Evolutionary conservation across 2,329 filamentous ascomycete genomes (phyloP).

Genomic region (Colletotrichum sp.): DNA sequence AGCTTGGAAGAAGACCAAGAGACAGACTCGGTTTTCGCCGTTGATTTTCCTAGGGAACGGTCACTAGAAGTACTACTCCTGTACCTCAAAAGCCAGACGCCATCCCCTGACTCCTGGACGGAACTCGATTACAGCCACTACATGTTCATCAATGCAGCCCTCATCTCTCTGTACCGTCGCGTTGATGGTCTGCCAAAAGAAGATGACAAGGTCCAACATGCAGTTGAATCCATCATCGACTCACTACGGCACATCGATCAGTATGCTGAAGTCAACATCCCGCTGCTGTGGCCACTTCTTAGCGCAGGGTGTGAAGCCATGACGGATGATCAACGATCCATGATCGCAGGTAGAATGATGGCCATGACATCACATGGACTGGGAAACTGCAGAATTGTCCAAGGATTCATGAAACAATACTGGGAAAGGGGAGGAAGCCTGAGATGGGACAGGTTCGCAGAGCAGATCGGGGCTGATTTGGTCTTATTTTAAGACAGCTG

Average conservation of each 20-base stretch:
- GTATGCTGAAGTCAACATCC: background rate
- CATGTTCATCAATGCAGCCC: background rate
- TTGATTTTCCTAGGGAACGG: background rate
- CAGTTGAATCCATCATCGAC: background rate
- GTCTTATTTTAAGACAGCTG: background rate
- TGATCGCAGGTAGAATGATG: background rate
- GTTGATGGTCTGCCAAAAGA: background rate
- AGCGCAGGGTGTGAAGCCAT: background rate
- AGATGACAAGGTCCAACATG: background rate
- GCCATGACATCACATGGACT: background rate
- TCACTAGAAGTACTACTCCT: background rate
- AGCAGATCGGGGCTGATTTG: background rate
- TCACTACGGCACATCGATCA: background rate
- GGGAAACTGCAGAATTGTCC: background rate
- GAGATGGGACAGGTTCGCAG: background rate
- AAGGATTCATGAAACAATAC: background rate
- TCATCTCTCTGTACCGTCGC: background rate
- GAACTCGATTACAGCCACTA: background rate
- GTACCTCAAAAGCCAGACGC: background rate
- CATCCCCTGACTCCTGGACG: background rate
- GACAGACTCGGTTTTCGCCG: background rate
- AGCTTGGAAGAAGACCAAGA: accelerated
- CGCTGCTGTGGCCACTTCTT: background rate
- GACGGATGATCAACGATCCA: background rate
- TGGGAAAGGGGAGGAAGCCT: background rate